Evolutionary conservation across 1,284 basidiomycete genomes (phyloP).

Genomic region (Puccinia coronata): DNA sequence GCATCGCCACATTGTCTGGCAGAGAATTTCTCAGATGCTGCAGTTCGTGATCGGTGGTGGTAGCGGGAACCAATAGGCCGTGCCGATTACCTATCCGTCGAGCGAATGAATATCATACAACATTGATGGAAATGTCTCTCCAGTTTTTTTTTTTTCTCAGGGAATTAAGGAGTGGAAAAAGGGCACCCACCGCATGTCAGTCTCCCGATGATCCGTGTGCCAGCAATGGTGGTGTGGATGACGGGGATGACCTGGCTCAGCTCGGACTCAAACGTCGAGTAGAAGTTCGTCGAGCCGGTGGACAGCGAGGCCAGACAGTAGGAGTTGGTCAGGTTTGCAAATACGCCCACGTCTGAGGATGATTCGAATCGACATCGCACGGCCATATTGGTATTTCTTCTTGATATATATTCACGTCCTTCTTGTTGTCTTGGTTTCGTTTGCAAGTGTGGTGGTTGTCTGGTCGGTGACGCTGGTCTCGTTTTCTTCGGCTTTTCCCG

Average conservation of each 20-base stretch:
- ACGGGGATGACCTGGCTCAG: slow-evolving; percentile 91
- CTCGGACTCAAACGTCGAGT: slow-evolving; percentile 65
- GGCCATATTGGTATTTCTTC: slow-evolving; percentile 34
- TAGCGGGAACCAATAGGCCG: slow-evolving; percentile 90
- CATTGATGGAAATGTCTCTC: neutral
- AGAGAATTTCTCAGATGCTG: slow-evolving; percentile 97
- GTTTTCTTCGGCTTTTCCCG: no score
- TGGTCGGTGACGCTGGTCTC: no score
- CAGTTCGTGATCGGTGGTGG: slow-evolving; percentile 96
- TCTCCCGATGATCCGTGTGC: slow-evolving; percentile 90
- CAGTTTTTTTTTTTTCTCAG: neutral
- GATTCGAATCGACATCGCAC: slow-evolving; percentile 48
- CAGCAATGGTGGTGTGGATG: slow-evolving; percentile 93
- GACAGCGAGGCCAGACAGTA: slow-evolving; percentile 49
- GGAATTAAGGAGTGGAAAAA: neutral
- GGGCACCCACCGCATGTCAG: slow-evolving; percentile 73
- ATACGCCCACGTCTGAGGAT: slow-evolving; percentile 55
- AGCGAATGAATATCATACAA: neutral
- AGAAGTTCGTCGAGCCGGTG: slow-evolving; percentile 89
- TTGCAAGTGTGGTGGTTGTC: no score
- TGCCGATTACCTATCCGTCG: slow-evolving; percentile 73
- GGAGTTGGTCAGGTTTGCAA: slow-evolving; percentile 82
- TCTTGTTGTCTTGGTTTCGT: no score
- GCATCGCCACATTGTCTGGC: slow-evolving; percentile 85
- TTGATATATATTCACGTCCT: neutral